Evolutionary conservation across 2,329 filamentous ascomycete genomes (phyloP), one percentile per base, ranked within the genome.

Genomic region (Pseudocercospora crystallina): DNA sequence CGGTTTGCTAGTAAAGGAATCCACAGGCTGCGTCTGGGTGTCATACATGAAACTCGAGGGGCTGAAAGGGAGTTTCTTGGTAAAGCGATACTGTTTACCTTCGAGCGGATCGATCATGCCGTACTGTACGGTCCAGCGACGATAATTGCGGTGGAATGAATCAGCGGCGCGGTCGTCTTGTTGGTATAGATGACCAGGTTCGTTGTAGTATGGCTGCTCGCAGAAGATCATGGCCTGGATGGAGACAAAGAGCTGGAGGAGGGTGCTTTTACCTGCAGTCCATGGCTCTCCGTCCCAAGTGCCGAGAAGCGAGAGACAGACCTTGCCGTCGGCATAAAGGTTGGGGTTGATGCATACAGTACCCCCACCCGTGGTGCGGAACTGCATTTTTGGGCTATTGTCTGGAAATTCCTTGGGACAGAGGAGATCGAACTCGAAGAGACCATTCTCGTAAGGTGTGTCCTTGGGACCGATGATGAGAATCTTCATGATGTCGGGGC

Each of bases 391-490:
- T 0, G 80, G 80, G 2, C 80, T 75, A 2, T 60, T 54, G 9
- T 65, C 63, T 1, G 80, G 80, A 53, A 77, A 84, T 1, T 67
- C 58, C 0, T 69, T 57, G 8, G 65, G 63, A 37, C 81, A 72
- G 44, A 77, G 68, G 38, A 83, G 70, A 63, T 83, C 80, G 57
- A 83, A 76, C n/a, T 83, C 66, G 60, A 82, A 83, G 0, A 80
- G 79, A 0, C 79, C 80, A 58, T 78, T 74, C 57, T 81, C 80
- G 61, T 84, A 84, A 2, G 80, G 80, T 0, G 80, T 83, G 44
- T 78, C 78, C 34, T 70, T 64, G 0, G 80, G 80, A 0, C 80
- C 80, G 41, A 83, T 70, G 45, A 84, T 80, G 3, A 83, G 65
- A 15, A 80, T 75, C n/a, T 80, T 77, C 31, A 83, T 64, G 8